phyloP scores from a whole-genome alignment of 78 protist genomes.

The Dictyostelium discoideum region DNA sequence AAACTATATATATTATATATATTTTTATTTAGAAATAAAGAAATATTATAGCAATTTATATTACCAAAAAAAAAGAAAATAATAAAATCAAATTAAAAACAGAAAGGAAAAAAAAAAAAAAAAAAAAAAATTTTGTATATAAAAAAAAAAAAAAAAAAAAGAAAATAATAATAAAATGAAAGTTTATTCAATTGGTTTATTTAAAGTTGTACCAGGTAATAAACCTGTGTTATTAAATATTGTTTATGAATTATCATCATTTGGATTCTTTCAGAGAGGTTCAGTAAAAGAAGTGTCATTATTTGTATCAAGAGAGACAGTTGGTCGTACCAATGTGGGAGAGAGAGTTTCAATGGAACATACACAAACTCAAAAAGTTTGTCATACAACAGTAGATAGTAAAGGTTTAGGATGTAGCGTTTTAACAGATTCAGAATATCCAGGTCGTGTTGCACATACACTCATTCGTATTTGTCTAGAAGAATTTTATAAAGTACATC shows the following conservation, averaged over 20 bases:
- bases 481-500: constrained; percentile 10
- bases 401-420: constrained; percentile 61
- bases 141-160: neutral
- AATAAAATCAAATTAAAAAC: too few species aligned
- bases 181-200: constrained; percentile 56
- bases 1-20: too few species aligned
- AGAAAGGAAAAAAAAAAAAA: neutral
- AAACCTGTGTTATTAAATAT: constrained; percentile 51
- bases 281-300: constrained; percentile 50
- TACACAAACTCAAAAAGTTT: constrained; percentile 61
- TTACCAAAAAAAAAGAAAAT: too few species aligned
- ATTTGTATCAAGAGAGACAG: constrained; percentile 77
- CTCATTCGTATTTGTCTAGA: constrained; percentile 29
- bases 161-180: constrained; percentile 6
- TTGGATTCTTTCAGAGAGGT: constrained; percentile 78
- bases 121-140: neutral
- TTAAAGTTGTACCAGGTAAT: constrained; percentile 49
- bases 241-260: constrained; percentile 71
- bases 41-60: too few species aligned
- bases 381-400: constrained; percentile 47
- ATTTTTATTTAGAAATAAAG: too few species aligned
- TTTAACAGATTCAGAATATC: constrained; percentile 77
- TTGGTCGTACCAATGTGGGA: constrained; percentile 44
- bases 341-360: constrained; percentile 58
- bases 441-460: constrained; percentile 68